phyloP scores from a whole-genome alignment of 2,329 filamentous ascomycete genomes.

The Mycosphaerelloides madeirae region DNA sequence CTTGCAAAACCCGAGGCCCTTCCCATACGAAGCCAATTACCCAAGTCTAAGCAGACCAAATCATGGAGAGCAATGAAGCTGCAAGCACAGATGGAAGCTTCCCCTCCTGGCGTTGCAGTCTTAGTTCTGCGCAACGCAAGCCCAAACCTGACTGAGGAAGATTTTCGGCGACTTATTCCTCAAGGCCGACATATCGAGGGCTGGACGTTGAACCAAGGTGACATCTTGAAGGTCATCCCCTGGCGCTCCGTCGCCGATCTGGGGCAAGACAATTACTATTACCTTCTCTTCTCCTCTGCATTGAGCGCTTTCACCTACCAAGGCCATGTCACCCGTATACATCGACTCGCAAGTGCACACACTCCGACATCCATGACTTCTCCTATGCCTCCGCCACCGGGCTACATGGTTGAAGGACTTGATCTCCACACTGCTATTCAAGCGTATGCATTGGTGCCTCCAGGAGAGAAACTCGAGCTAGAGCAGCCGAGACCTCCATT shows the following conservation, averaged over 20 bases:
- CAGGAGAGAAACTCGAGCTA: conserved; percentile 35
- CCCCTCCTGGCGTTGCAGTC: conserved; percentile 33
- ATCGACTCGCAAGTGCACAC: conserved; percentile 43
- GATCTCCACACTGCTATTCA: conserved; percentile 40
- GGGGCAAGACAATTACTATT: conserved; percentile 61
- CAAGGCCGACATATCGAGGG: conserved; percentile 60
- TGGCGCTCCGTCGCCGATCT: conserved; percentile 60
- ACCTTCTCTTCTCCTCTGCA: conserved; percentile 60
- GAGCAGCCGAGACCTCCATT: conserved; percentile 34
- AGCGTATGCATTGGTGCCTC: conserved; percentile 49
- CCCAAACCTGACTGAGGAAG: conserved; percentile 57
- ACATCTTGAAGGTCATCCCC: conserved; percentile 58
- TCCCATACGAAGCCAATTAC: neutral
- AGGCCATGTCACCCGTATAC: conserved; percentile 50
- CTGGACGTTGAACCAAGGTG: conserved; percentile 53
- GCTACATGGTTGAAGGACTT: conserved; percentile 44
- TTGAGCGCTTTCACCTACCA: conserved; percentile 60
- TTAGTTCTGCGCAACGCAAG: conserved; percentile 58
- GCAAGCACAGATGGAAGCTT: conserved; percentile 1
- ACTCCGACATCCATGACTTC: conserved; percentile 40
- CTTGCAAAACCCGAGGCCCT: conserved; percentile 8
- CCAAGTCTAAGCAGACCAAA: conserved; percentile 17
- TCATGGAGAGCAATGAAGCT: conserved; percentile 17
- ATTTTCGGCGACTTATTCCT: conserved; percentile 65
- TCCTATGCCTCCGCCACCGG: conserved; percentile 40